Base-by-base conservation (phyloP, 495 filamentous ascomycete genomes). In the Hyphodiscus hymeniophilus region DNA sequence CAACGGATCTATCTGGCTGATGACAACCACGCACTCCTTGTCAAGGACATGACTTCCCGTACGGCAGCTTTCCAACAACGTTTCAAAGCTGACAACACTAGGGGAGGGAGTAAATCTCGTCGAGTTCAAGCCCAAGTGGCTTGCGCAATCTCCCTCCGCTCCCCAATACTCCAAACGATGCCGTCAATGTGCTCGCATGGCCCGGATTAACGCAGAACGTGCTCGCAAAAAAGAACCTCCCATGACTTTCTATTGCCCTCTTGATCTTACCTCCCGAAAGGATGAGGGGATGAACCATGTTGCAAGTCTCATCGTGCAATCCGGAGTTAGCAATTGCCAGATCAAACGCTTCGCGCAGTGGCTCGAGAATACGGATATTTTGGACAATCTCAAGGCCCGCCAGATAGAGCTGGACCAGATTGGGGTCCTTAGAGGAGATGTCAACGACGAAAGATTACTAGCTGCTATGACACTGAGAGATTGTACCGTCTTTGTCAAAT, bases 61-160 rank as follows among this genome's bases (percentile, higher is more conserved):
- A 43, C 17, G 48, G 26, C 10, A 5, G 26, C 26, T 28, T n/a
- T 1, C n/a, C 20, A 5, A 32, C 15, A 11, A 21, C 21, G 12
- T 7, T 10, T 34, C n/a, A 6, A 24, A 16, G 8, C 34, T 42
- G 20, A 48, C 11, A 1, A 26, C 13, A 38, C 18, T 21, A 48
- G 38, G 7, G 15, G 58, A 51, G 22, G 57, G 15, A 11, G 34
- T 48, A 5, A 6, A 15, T 4, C 23, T 54, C 23, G 31, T 89
- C 18, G 87, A 98, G 62, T 80, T 97, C 56, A 98, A 98, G 58
- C 89, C 91, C 5, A 98, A 98, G 63, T 98, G 92, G 92, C 77
- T 96, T 1, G 60, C 73, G 5, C 90, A 91, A 53, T 92, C 87
- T 0, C 87, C 85, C 1, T 79, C 77, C 20, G 90, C 90, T 0